Evolutionary conservation across 2,329 filamentous ascomycete genomes (phyloP).

Genomic region (Neofusicoccum laricinum): DNA sequence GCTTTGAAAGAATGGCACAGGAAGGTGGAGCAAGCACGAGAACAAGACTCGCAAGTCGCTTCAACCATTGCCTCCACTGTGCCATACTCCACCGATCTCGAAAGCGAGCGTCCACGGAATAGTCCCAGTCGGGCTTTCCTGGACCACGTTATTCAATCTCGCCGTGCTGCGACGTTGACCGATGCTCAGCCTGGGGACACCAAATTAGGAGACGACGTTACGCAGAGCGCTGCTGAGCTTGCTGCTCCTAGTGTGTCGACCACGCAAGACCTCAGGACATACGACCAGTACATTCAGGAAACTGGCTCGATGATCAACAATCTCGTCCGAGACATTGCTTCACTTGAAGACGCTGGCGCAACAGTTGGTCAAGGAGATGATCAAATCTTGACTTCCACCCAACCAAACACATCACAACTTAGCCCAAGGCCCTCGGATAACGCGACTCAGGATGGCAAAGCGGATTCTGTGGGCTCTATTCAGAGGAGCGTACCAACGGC

Average conservation of each 20-base stretch:
- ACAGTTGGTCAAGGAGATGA: not conserved
- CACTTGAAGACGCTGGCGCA: not conserved
- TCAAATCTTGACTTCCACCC: not conserved
- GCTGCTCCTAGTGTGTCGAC: constrained; percentile 45
- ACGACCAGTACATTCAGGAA: constrained; percentile 35
- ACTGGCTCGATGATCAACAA: constrained; percentile 17
- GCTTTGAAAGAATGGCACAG: constrained; percentile 1
- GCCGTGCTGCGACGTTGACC: not conserved
- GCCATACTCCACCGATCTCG: constrained; percentile 1
- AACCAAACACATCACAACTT: not conserved
- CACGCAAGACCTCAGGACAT: constrained; percentile 39
- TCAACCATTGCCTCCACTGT: constrained; percentile 5
- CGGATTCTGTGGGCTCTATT: not conserved
- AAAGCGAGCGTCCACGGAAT: not conserved
- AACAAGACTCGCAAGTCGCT: not conserved
- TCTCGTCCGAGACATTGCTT: not conserved
- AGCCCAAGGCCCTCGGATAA: not conserved
- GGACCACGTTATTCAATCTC: not conserved
- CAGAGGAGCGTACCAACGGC: not conserved
- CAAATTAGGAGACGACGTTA: constrained; percentile 38
- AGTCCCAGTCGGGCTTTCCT: constrained; percentile 12
- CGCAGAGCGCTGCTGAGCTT: constrained; percentile 47
- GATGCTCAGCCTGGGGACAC: constrained; percentile 2
- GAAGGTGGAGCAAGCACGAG: not conserved
- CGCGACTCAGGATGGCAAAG: not conserved